Percentiles rank a stretch among this genome's conserved stretches.
These are phyloP conservation scores for Hemileia vastatrix DNA, from an alignment of 1,284 basidiomycete species.

Conservation along the genomic window DNA sequence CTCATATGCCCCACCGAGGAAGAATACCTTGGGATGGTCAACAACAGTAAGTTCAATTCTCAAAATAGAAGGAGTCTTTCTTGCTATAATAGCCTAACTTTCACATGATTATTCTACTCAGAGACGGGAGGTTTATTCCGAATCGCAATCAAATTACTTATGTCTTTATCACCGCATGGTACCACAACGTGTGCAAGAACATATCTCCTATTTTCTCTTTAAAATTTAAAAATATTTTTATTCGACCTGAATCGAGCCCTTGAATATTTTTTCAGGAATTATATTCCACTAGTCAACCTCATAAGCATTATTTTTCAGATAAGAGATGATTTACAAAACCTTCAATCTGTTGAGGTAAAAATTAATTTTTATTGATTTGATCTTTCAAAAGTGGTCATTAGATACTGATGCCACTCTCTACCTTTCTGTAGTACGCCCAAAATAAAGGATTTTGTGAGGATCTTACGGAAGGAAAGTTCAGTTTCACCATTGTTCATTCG, in stretches of 20 bases:
- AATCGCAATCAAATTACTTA: conserved; percentile 26
- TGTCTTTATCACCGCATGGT: not conserved
- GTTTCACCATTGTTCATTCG: conserved; percentile 82
- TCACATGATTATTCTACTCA: conserved; percentile 10
- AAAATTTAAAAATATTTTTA: not conserved
- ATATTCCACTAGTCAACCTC: conserved; percentile 81
- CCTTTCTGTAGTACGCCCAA: conserved; percentile 61
- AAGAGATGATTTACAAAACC: conserved; percentile 91
- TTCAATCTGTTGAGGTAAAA: conserved; percentile 68
- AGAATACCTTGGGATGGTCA: conserved; percentile 90
- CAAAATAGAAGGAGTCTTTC: too few species aligned
- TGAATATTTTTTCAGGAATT: conserved; percentile 55
- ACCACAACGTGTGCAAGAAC: not conserved
- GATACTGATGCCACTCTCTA: not conserved
- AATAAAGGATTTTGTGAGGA: conserved; percentile 95
- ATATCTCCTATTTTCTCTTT: not conserved
- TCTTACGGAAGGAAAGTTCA: conserved; percentile 90
- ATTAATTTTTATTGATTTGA: not conserved
- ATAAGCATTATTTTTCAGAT: conserved; percentile 94
- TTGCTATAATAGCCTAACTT: not conserved
- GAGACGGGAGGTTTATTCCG: conserved; percentile 38
- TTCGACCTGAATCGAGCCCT: not conserved
- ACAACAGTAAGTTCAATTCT: conserved; percentile 61
- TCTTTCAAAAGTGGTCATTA: not conserved
- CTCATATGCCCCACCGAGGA: conserved; percentile 85